These are phyloP conservation scores for Endocalyx cinctus DNA, from an alignment of 2,329 filamentous ascomycete genomes.

Conservation along the genomic window DNA sequence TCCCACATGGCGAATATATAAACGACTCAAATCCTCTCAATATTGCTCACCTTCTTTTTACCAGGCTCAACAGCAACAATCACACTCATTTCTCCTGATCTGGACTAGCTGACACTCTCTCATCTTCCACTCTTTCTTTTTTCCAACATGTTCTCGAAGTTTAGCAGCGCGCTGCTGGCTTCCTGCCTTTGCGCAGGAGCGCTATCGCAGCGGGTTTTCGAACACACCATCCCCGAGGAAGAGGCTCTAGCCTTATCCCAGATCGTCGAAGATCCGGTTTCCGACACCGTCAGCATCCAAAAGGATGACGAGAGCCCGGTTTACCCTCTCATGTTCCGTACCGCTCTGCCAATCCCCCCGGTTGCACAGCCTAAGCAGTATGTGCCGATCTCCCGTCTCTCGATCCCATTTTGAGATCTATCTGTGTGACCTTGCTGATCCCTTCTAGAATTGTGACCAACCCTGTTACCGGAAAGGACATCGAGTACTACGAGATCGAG, in stretches of 20 bases:
- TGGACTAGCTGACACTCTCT: too few species aligned
- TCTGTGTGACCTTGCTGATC: background rate
- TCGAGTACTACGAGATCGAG: constrained; percentile 32
- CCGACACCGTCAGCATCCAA: constrained; percentile 6
- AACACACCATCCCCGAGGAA: constrained; percentile 16
- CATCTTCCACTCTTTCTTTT: constrained; percentile 2
- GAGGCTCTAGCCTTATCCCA: constrained; percentile 14
- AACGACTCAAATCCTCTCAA: too few species aligned
- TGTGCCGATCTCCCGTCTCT: constrained; percentile 13
- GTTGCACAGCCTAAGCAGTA: constrained; percentile 37
- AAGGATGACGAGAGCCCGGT: constrained; percentile 8
- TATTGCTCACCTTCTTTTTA: too few species aligned
- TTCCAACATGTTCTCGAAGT: constrained; percentile 12
- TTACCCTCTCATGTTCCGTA: constrained; percentile 10
- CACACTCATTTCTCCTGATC: too few species aligned
- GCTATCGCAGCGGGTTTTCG: constrained; percentile 10
- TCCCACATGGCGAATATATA: too few species aligned
- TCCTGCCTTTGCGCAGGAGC: constrained; percentile 11
- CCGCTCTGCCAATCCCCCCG: constrained; percentile 39
- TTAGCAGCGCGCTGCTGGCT: constrained; percentile 10
- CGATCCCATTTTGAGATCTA: background rate
- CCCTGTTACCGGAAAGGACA: constrained; percentile 28
- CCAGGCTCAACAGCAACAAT: too few species aligned
- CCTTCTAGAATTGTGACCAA: constrained; percentile 28
- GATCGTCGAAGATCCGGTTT: constrained; percentile 16